Conservation (phyloP, 2,329 filamentous ascomycete species). For the Pyricularia sp. region DNA sequence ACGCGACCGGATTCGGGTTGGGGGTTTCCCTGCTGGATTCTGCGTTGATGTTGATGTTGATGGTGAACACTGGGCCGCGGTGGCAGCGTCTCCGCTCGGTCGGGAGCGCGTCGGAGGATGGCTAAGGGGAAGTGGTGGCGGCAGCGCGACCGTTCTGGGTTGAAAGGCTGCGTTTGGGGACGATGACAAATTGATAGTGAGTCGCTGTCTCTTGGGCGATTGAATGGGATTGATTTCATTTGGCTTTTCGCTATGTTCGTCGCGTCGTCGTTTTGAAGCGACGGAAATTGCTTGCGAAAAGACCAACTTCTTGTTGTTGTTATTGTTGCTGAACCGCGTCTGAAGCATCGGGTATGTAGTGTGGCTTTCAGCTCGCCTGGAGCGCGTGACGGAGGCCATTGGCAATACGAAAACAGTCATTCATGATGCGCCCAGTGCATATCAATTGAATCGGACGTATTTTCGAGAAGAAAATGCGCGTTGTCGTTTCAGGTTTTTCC, state of each 20-base stretch:
- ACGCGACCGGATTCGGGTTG: conserved; percentile 11
- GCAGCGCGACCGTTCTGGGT: not conserved
- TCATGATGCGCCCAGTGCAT: conserved; percentile 1
- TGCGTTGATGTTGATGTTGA: not conserved
- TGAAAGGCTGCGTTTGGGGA: not conserved
- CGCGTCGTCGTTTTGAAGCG: not conserved
- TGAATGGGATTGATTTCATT: not conserved
- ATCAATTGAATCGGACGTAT: not conserved
- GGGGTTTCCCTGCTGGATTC: conserved; percentile 2
- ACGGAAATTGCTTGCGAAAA: conserved; percentile 7
- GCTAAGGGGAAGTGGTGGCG: not conserved
- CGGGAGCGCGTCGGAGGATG: conserved; percentile 1
- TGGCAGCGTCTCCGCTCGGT: conserved; percentile 1
- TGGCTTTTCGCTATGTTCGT: not conserved
- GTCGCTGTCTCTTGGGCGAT: conserved; percentile 3
- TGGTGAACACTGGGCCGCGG: not conserved
- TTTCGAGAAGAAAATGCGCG: not conserved
- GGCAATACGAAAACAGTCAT: conserved; percentile 10
- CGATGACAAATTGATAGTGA: conserved; percentile 4
- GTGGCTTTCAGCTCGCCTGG: conserved; percentile 11
- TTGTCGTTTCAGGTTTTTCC: not conserved
- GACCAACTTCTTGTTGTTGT: not conserved
- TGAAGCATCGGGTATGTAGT: not conserved
- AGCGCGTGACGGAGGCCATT: conserved; percentile 15
- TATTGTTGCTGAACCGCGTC: conserved; percentile 2